Percentiles rank a stretch among this genome's conserved stretches.
These are phyloP conservation scores for Geranium brycei DNA, from an alignment of 345 rosid genomes.

Conservation along the genomic window DNA sequence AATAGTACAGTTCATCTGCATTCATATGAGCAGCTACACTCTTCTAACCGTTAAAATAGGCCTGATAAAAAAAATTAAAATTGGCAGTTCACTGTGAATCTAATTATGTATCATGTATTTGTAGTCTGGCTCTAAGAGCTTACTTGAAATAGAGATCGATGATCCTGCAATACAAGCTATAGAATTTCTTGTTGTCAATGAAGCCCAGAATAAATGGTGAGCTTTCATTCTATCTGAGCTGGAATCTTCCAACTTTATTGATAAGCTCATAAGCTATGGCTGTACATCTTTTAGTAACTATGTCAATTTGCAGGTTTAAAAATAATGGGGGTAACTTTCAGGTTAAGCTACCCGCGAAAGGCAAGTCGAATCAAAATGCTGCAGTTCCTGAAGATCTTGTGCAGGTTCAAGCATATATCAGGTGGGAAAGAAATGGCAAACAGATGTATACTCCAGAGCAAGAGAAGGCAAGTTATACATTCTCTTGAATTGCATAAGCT, in stretches of 20 bases:
- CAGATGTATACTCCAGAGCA: constrained; percentile 66
- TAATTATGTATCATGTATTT: constrained; percentile 3
- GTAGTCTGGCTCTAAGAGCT: constrained; percentile 57
- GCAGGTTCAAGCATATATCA: constrained; percentile 77
- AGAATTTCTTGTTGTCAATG: constrained; percentile 85
- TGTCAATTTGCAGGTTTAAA: constrained; percentile 53
- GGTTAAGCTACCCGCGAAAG: constrained; percentile 46
- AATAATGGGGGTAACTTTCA: constrained; percentile 74
- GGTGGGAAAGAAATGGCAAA: constrained; percentile 98
- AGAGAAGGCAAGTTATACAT: constrained; percentile 41
- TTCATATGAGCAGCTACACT: not conserved
- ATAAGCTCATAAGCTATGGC: not conserved
- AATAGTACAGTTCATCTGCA: not conserved
- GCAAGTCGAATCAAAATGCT: constrained; percentile 27
- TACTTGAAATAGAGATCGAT: constrained; percentile 63
- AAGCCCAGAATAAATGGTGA: constrained; percentile 75
- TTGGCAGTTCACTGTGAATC: not conserved
- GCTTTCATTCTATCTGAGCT: constrained; percentile 8
- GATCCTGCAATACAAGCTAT: constrained; percentile 66
- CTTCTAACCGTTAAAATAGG: not conserved
- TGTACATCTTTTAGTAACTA: constrained; percentile 3
- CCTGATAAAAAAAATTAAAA: too few relatives aligned
- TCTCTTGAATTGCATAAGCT: not conserved
- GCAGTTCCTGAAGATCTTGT: constrained; percentile 92
- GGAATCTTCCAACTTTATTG: not conserved